A percentile compares a stretch with the other conserved stretches of the same genome.
phyloP scores from a whole-genome alignment of 1,284 basidiomycete genomes.

The Tetrapyrgos nigripes region DNA sequence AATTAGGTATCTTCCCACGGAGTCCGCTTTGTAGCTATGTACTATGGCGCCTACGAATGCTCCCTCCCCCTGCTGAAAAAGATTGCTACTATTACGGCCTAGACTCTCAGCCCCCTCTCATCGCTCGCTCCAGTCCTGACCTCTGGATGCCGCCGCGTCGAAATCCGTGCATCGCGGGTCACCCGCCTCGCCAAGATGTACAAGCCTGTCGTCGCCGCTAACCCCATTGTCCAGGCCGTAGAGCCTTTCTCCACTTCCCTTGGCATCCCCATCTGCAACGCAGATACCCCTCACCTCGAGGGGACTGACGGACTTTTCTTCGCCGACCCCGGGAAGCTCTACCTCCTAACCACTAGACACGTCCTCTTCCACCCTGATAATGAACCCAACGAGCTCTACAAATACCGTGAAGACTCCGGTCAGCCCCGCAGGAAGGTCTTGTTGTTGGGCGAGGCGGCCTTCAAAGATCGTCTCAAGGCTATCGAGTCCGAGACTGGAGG shows the following conservation, averaged over 20 bases:
- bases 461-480: constrained; percentile 15
- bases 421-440: constrained; percentile 26
- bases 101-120: background rate
- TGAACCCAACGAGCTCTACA: constrained; percentile 25
- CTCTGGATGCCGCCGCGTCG: constrained; percentile 30
- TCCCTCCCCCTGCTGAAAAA: background rate
- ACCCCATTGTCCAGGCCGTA: constrained; percentile 19
- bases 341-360: constrained; percentile 30
- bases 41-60: background rate
- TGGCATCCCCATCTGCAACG: constrained; percentile 7
- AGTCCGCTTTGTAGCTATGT: no score
- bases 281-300: background rate
- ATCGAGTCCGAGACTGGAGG: constrained; percentile 25
- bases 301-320: constrained; percentile 16
- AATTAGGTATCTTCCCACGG: no score
- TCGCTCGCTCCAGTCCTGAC: background rate
- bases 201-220: constrained; percentile 9
- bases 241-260: constrained; percentile 18
- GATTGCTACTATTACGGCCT: background rate
- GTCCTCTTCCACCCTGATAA: constrained; percentile 27
- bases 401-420: constrained; percentile 18
- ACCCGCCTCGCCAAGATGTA: constrained; percentile 31
- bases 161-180: constrained; percentile 35
- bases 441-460: constrained; percentile 27
- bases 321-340: constrained; percentile 20